Evolutionary conservation across 2,329 filamentous ascomycete genomes (phyloP), one percentile per base, ranked within the genome.

Genomic region (Sclerotinia glacialis): DNA sequence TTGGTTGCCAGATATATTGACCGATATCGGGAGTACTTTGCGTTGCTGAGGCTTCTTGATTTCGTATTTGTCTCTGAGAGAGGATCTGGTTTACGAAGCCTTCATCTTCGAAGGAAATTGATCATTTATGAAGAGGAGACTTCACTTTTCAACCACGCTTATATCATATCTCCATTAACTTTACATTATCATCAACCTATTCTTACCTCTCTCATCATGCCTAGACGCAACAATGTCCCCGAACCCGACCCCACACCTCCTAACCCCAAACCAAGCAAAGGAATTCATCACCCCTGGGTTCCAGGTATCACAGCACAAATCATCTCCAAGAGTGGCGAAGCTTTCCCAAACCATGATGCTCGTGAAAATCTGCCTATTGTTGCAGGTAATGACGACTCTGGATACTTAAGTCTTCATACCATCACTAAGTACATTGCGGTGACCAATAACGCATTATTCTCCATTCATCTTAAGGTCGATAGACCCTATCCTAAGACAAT

Each of bases 401-500:
- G n/a, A 34, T 49, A 52, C 46, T 31, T n/a, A 16, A 31, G 26
- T 7, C 3, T 18, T 21, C 50, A 9, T 9, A 64, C 50, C 16
- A 18, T 56, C n/a, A 46, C 34, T 1, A 56, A 11, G 1, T 64
- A 64, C 12, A 34, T 64, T 26, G 47, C 49, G 2, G 49, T 47
- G 3, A 60, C 53, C 6, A 60, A 31, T 31, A 7, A 54, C 8
- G 42, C 53, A 16, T 44, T 54, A 6, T 65, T 61, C 14, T 50
- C 54, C 1, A 49, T 65, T 46, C 54, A 61, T 28, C 31, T 65
- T 11, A n/a, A 23, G 7, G 42, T 65, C 40, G 42, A 31, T 31
- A 46, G 54, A 42, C 64, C 64, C 6, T 65, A 56, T 28, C 50
- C 40, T 4, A 40, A 40, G 11, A 46, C 31, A 4, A 68, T 69